A percentile compares a stretch with the other conserved stretches of the same genome.
phyloP scores from a whole-genome alignment of 805 yeast genomes.

The Teunomyces barrocoloradensis region DNA sequence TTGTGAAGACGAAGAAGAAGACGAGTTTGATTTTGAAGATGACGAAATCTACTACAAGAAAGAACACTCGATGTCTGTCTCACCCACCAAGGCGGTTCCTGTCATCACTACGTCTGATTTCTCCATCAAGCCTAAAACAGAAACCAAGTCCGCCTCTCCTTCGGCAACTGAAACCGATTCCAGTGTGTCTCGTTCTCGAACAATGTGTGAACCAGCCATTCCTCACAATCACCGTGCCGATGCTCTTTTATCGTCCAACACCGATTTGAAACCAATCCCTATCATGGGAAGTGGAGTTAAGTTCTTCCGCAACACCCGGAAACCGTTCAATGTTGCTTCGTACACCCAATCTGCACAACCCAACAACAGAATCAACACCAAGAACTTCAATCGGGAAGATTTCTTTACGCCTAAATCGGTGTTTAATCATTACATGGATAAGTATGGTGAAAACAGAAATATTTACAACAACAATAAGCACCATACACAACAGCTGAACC shows the following conservation, averaged over 20 bases:
- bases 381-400: slow-evolving; percentile 60
- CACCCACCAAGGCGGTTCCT: slow-evolving; percentile 14
- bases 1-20: slow-evolving; percentile 41
- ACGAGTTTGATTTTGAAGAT: slow-evolving; percentile 18
- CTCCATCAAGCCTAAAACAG: not conserved
- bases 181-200: slow-evolving; percentile 2
- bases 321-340: slow-evolving; percentile 66
- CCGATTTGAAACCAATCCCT: slow-evolving; percentile 41
- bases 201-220: slow-evolving; percentile 11
- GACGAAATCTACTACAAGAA: slow-evolving; percentile 21
- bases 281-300: slow-evolving; percentile 25
- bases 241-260: slow-evolving; percentile 38
- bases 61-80: slow-evolving; percentile 8
- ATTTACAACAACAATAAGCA: not conserved
- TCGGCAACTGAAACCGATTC: slow-evolving; percentile 10
- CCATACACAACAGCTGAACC: not conserved
- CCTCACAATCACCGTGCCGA: slow-evolving; percentile 44
- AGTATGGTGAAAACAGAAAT: slow-evolving; percentile 45
- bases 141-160: slow-evolving; percentile 3
- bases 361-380: slow-evolving; percentile 7
- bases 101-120: slow-evolving; percentile 7
- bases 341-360: slow-evolving; percentile 33
- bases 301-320: slow-evolving; percentile 44
- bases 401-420: slow-evolving; percentile 78
- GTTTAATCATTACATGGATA: slow-evolving; percentile 67